Evolutionary conservation across 306 rosid species (phyloP).

Genomic region (Lathyrus sativus): DNA sequence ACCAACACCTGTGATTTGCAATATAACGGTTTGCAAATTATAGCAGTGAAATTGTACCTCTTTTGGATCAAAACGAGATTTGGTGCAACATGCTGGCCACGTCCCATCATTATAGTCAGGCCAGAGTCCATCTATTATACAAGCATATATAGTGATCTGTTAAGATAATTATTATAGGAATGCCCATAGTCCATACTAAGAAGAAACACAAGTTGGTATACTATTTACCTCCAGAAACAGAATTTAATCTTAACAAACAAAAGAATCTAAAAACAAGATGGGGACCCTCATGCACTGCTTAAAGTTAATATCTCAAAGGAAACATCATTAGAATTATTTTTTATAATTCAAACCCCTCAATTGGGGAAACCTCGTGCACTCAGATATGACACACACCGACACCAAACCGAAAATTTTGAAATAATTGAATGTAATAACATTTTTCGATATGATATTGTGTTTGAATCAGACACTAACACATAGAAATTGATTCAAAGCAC

Average conservation of each 20-base stretch:
- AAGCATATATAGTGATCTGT: constrained; percentile 25
- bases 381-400: neutral
- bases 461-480: neutral
- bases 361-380: neutral
- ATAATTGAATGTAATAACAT: neutral
- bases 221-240: constrained; percentile 3
- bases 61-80: constrained; percentile 60
- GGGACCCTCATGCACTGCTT: no score
- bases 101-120: constrained; percentile 95
- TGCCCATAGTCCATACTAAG: constrained; percentile 17
- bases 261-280: neutral
- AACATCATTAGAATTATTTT: constrained; percentile 13
- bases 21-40: constrained; percentile 28
- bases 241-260: neutral
- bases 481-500: constrained; percentile 3
- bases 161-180: constrained; percentile 5
- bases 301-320: constrained; percentile 12
- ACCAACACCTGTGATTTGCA: constrained; percentile 4
- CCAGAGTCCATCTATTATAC: constrained; percentile 87
- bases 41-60: constrained; percentile 51
- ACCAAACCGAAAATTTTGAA: neutral
- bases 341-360: neutral
- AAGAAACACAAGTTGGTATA: neutral
- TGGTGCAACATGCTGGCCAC: constrained; percentile 90
- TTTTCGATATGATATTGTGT: neutral